Evolutionary conservation across 495 filamentous ascomycete species (phyloP).

Genomic region (Aspergillus bertholletiae): DNA sequence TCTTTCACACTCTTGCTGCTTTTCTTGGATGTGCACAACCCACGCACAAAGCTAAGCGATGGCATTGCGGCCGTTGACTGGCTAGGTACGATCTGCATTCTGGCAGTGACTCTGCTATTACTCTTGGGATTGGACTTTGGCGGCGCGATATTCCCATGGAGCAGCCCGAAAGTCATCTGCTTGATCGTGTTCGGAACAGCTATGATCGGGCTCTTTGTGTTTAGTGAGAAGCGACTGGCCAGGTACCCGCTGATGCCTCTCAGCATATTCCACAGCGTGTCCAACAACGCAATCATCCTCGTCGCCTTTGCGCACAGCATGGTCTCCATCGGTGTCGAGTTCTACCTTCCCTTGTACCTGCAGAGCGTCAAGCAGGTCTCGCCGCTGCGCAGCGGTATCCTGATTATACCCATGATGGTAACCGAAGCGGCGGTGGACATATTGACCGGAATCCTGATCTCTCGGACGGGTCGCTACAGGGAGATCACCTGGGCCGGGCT

Average conservation of each 20-base stretch:
- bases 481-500: constrained; percentile 52
- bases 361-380: too few relatives aligned
- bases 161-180: constrained; percentile 62
- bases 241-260: constrained; percentile 68
- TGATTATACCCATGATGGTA: constrained; percentile 52
- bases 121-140: constrained; percentile 68
- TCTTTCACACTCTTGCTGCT: constrained; percentile 60
- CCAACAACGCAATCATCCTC: background rate
- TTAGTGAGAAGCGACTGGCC: constrained; percentile 65
- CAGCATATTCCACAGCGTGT: constrained; percentile 43
- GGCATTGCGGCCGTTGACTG: constrained; percentile 73
- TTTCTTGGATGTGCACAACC: constrained; percentile 68
- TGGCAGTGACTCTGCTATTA: constrained; percentile 66
- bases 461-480: constrained; percentile 57
- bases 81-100: constrained; percentile 58
- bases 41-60: constrained; percentile 58
- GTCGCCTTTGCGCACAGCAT: constrained; percentile 50
- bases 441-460: constrained; percentile 49
- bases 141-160: constrained; percentile 63
- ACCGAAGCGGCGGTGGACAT: constrained; percentile 48
- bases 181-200: constrained; percentile 65
- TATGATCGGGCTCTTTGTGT: constrained; percentile 53
- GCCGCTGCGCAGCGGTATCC: too few relatives aligned
- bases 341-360: too few relatives aligned
- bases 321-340: too few relatives aligned